Evolutionary conservation across 208 protist genomes (phyloP).

Genomic region (Borovskyia barvae): DNA sequence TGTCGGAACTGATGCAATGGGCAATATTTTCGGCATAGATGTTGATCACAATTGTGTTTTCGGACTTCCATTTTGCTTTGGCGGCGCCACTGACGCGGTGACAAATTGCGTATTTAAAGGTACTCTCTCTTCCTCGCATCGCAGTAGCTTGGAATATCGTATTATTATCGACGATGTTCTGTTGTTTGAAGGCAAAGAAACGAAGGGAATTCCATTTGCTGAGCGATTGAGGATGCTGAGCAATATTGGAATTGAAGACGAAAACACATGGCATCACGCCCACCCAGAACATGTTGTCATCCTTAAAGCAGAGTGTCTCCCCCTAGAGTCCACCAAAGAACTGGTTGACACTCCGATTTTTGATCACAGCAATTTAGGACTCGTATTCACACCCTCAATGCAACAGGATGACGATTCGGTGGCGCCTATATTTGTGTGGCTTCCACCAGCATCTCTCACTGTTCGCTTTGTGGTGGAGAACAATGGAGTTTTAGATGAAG

Average conservation of each 20-base stretch:
- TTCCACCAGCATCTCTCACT: conserved; percentile 48
- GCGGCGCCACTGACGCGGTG: conserved; percentile 17
- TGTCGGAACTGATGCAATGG: conserved; percentile 46
- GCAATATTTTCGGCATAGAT: conserved; percentile 67
- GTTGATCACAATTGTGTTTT: conserved; percentile 50
- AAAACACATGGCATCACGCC: conserved; percentile 67
- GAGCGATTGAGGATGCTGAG: conserved; percentile 61
- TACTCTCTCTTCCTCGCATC: conserved; percentile 53
- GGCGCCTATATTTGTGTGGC: conserved; percentile 44
- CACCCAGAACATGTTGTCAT: conserved; percentile 52
- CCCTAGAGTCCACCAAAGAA: conserved; percentile 29
- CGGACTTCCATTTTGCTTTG: conserved; percentile 62
- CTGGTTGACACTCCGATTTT: conserved; percentile 34
- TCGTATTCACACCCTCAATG: conserved; percentile 56
- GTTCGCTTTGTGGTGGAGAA: conserved; percentile 50
- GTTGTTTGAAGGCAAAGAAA: conserved; percentile 57
- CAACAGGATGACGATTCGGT: conserved; percentile 16
- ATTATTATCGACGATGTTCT: conserved; percentile 81
- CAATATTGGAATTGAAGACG: conserved; percentile 56
- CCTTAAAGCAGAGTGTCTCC: conserved; percentile 45
- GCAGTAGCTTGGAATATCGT: conserved; percentile 51
- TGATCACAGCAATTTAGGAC: conserved; percentile 54
- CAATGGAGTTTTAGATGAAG: conserved; percentile 26
- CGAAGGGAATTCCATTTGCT: conserved; percentile 44
- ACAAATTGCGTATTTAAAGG: conserved; percentile 61